Percentiles rank a stretch among this genome's conserved stretches.
Conservation (phyloP, 208 protist species). For the Leishmania gerbilli region DNA sequence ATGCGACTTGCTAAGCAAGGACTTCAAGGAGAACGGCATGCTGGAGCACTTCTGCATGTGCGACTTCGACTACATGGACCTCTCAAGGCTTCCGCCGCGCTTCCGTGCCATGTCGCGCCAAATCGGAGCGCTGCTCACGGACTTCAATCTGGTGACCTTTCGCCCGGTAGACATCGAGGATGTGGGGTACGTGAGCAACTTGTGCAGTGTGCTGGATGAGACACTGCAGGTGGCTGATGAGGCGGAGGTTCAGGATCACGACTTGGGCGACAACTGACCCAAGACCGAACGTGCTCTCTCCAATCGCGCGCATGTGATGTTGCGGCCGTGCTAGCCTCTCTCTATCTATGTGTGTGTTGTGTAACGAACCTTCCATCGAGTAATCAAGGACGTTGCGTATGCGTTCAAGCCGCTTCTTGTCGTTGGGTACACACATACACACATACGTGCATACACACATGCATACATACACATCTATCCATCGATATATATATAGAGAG, state of each 20-base stretch:
- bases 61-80: slow-evolving; percentile 88
- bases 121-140: slow-evolving; percentile 64
- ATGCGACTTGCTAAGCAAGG: slow-evolving; percentile 81
- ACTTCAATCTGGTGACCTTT: slow-evolving; percentile 88
- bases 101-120: slow-evolving; percentile 76
- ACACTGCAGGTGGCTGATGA: slow-evolving; percentile 88
- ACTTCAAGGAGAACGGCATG: slow-evolving; percentile 60
- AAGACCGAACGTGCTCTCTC: background rate
- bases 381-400: background rate
- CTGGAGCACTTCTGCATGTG: slow-evolving; percentile 89
- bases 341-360: background rate
- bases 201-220: slow-evolving; percentile 79
- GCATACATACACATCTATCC: too few species aligned
- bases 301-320: slow-evolving; percentile 1
- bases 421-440: background rate
- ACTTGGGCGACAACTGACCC: slow-evolving; percentile 35
- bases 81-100: slow-evolving; percentile 56
- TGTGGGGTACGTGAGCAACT: slow-evolving; percentile 63
- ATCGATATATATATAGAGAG: background rate
- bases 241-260: slow-evolving; percentile 81
- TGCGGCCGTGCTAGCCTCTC: background rate
- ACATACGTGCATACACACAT: background rate
- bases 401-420: background rate
- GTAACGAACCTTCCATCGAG: background rate
- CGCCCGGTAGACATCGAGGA: slow-evolving; percentile 81